A percentile compares a stretch with the other conserved stretches of the same genome.
phyloP scores from a whole-genome alignment of 225 moss, liverwort and hornwort species.

The Pseudisothecium myosuroides region DNA sequence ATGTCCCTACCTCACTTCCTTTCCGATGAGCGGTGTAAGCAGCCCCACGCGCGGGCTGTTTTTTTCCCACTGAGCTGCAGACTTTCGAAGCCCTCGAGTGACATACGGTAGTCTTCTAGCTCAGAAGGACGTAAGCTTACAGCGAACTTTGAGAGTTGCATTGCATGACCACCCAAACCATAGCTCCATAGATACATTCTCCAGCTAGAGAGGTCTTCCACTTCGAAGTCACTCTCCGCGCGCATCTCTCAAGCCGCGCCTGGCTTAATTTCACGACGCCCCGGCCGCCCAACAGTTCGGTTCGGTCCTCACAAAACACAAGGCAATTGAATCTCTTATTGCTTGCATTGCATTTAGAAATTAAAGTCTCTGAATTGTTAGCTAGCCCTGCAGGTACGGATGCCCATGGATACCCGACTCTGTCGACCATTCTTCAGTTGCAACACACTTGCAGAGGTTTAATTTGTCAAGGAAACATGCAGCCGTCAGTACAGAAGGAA shows the following conservation, averaged over 20 bases:
- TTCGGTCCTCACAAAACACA: background rate
- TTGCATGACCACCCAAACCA: background rate
- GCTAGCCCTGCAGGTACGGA: background rate
- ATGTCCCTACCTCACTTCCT: too few species aligned
- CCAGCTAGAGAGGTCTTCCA: too few species aligned
- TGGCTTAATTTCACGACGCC: background rate
- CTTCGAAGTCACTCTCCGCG: background rate
- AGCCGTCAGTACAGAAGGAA: too few species aligned
- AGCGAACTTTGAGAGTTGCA: background rate
- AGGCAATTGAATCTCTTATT: background rate
- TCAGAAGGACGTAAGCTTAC: too few species aligned
- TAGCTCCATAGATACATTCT: background rate
- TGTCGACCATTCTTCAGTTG: background rate
- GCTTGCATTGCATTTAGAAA: background rate
- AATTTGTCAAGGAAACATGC: background rate
- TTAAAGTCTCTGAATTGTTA: background rate
- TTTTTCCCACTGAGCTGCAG: background rate
- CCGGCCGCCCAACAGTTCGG: accelerated
- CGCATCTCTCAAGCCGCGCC: background rate
- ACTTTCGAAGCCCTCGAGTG: background rate
- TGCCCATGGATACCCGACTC: background rate
- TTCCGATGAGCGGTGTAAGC: background rate
- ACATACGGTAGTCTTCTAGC: background rate
- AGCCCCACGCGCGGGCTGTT: too few species aligned
- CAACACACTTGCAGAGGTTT: background rate